Conservation (phyloP, 2,329 filamentous ascomycete species). For the Colletotrichum kahawae region DNA sequence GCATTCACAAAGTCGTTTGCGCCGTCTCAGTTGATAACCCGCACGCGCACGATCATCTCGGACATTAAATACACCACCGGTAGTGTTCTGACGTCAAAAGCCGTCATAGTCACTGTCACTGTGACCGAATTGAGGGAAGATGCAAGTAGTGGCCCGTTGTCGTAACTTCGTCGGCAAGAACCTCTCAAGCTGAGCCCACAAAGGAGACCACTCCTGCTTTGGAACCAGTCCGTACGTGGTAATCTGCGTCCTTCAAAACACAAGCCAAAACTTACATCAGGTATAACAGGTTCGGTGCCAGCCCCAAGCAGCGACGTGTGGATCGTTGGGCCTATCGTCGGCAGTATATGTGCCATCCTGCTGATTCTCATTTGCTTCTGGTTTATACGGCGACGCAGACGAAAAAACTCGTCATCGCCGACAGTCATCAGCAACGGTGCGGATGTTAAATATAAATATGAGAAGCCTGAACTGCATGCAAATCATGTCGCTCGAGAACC, state of each 20-base stretch:
- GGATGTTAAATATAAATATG: not conserved
- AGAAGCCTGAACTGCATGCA: not conserved
- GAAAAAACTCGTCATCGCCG: no score
- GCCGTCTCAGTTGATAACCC: no score
- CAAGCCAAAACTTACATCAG: not conserved
- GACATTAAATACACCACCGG: not conserved
- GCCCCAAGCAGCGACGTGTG: not conserved
- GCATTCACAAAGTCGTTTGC: no score
- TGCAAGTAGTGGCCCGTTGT: not conserved
- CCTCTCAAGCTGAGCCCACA: not conserved
- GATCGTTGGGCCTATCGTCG: not conserved
- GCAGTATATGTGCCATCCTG: not conserved
- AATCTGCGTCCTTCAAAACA: not conserved
- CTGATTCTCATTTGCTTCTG: not conserved
- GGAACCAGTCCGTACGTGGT: not conserved
- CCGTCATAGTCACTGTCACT: not conserved
- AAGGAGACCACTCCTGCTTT: not conserved
- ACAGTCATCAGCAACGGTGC: not conserved
- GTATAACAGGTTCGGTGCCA: not conserved
- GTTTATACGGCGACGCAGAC: not conserved
- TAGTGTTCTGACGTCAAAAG: not conserved
- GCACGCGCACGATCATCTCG: not conserved
- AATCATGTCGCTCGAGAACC: not conserved
- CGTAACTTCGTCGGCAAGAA: not conserved
- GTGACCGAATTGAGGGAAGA: not conserved